Evolutionary conservation across 1,284 basidiomycete species (phyloP).

Genomic region (Leccinum griseonigrum): DNA sequence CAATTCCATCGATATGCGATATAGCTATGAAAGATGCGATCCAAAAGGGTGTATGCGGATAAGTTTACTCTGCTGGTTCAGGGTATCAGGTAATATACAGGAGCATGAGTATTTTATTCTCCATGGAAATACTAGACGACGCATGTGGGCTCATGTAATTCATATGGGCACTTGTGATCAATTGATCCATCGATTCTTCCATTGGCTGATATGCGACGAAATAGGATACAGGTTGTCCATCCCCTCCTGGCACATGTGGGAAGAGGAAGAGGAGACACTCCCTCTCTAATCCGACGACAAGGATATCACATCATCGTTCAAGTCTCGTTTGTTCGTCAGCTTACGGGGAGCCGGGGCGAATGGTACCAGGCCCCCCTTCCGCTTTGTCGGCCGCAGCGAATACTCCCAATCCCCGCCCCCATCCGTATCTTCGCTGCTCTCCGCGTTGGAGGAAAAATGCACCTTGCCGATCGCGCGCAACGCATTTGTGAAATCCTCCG

Average conservation of each 20-base stretch:
- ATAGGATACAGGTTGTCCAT: not conserved
- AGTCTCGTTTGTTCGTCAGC: not conserved
- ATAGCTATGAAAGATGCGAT: not conserved
- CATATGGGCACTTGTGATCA: not conserved
- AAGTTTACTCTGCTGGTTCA: constrained; percentile 6
- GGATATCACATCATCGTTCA: constrained; percentile 29
- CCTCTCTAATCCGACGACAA: constrained; percentile 29
- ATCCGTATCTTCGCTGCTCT: constrained; percentile 27
- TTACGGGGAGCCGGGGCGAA: not conserved
- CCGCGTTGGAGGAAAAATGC: constrained; percentile 9
- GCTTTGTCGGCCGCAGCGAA: constrained; percentile 24
- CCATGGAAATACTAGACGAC: not conserved
- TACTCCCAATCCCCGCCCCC: constrained; percentile 27
- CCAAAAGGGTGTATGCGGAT: not conserved
- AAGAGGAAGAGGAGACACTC: not conserved
- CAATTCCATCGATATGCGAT: not conserved
- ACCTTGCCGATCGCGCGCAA: constrained; percentile 20
- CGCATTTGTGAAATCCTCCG: constrained; percentile 25
- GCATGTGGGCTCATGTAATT: not conserved
- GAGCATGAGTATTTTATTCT: constrained; percentile 2
- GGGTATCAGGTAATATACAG: not conserved
- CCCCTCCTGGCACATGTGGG: no score
- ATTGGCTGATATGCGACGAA: not conserved
- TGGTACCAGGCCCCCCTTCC: constrained; percentile 5
- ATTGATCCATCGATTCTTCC: not conserved